Conservation (phyloP, 164 flowering plant genomes). For the Vitis rupestris region DNA sequence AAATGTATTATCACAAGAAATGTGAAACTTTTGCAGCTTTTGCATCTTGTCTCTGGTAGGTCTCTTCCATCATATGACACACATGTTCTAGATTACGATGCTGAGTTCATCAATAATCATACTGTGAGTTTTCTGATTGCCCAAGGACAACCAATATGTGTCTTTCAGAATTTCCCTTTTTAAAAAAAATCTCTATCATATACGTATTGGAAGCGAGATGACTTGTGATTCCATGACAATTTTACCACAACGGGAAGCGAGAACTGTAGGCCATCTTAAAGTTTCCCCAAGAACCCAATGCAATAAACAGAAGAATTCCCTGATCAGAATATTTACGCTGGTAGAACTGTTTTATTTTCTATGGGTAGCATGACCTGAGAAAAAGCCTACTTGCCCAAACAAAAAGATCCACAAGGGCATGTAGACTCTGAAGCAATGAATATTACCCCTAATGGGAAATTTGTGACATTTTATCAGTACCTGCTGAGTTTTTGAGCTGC, state of each 20-base stretch:
- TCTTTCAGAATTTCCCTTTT: not conserved
- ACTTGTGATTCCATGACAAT: too few relatives aligned
- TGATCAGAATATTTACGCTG: not conserved
- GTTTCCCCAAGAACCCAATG: not conserved
- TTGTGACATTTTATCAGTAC: slow-evolving; percentile 25
- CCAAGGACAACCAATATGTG: not conserved
- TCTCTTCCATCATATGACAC: too few relatives aligned
- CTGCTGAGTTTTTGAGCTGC: slow-evolving; percentile 99
- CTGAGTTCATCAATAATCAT: too few relatives aligned
- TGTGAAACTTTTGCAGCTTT: not conserved
- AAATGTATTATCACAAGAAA: not conserved
- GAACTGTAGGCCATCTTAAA: too few relatives aligned
- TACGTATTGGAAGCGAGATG: too few relatives aligned
- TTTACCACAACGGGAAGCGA: too few relatives aligned
- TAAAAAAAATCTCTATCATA: not conserved
- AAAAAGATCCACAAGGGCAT: not conserved
- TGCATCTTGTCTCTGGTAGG: not conserved
- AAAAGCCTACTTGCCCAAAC: not conserved
- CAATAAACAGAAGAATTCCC: not conserved
- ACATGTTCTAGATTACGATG: too few relatives aligned
- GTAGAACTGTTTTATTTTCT: not conserved
- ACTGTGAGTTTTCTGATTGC: not conserved
- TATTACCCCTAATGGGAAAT: too few relatives aligned
- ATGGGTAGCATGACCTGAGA: not conserved
- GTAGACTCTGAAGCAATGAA: too few relatives aligned